These are phyloP conservation scores for Gynochthodes officinalis DNA, from an alignment of 257 asterid species.

Conservation along the genomic window DNA sequence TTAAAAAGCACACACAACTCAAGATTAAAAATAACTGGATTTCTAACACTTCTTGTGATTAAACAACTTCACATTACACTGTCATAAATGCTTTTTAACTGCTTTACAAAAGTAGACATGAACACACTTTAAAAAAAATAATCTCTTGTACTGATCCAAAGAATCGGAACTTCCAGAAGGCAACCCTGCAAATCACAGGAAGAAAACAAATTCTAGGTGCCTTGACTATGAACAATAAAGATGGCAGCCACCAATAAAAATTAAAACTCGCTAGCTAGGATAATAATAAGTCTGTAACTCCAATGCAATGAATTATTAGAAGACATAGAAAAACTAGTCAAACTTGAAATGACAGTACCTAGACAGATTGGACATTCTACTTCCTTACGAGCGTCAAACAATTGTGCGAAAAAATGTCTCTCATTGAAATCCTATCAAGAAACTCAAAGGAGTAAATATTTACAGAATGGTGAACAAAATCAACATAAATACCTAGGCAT, in stretches of 20 bases:
- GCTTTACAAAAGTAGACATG: not conserved
- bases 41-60: not conserved
- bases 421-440: slow-evolving; percentile 29
- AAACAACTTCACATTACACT: not conserved
- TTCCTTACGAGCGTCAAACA: slow-evolving; percentile 23
- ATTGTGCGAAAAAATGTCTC: slow-evolving; percentile 25
- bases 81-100: not conserved
- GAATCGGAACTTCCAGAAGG: not conserved
- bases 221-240: not conserved
- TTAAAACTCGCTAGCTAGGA: not conserved
- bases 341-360: slow-evolving; percentile 25
- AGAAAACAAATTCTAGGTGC: not conserved
- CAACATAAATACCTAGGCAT: slow-evolving; percentile 39
- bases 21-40: not conserved
- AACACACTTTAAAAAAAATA: not conserved
- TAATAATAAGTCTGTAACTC: not conserved
- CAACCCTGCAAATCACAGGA: not conserved
- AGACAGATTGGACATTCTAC: slow-evolving; percentile 37
- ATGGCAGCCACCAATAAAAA: not conserved
- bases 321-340: not conserved
- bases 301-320: not conserved
- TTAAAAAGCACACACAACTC: not conserved
- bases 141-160: not conserved
- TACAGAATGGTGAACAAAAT: slow-evolving; percentile 6
- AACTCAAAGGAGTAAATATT: slow-evolving; percentile 15